Conservation (phyloP, 2,329 filamentous ascomycete genomes). For the Claviceps sp. region DNA sequence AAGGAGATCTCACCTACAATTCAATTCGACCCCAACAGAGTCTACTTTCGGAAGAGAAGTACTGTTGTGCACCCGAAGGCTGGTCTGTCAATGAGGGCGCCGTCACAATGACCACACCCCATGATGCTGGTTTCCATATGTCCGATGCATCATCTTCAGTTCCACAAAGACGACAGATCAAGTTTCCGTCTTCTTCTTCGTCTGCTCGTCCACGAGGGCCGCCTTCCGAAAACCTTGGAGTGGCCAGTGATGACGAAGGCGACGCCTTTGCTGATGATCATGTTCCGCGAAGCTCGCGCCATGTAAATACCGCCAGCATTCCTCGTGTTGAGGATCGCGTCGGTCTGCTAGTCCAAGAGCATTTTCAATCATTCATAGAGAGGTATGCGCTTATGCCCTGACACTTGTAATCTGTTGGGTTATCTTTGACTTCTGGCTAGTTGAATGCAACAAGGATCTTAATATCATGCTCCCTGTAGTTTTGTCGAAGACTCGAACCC, state of each 20-base stretch:
- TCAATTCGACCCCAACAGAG: not conserved
- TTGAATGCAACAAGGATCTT: not conserved
- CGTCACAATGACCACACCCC: slow-evolving; percentile 34
- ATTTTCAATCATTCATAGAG: slow-evolving; percentile 71
- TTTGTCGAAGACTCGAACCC: slow-evolving; percentile 57
- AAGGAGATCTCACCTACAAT: not conserved
- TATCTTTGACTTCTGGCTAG: not conserved
- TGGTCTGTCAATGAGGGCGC: not conserved
- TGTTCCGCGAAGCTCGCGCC: slow-evolving; percentile 37
- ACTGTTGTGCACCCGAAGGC: not conserved
- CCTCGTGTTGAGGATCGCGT: slow-evolving; percentile 65
- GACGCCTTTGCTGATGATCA: slow-evolving; percentile 53
- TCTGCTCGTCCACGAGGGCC: slow-evolving; percentile 40
- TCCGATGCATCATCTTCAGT: slow-evolving; percentile 37
- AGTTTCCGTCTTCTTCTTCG: slow-evolving; percentile 34
- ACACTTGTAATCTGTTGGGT: not conserved
- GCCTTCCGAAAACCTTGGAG: slow-evolving; percentile 48
- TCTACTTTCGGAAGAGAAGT: not conserved
- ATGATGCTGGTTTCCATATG: slow-evolving; percentile 43
- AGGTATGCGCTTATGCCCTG: slow-evolving; percentile 31
- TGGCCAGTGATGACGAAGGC: slow-evolving; percentile 47
- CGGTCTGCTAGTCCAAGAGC: slow-evolving; percentile 58
- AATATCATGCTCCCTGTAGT: slow-evolving; percentile 18
- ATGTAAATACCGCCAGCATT: slow-evolving; percentile 37
- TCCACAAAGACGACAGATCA: slow-evolving; percentile 26